Conservation (phyloP, 1,139 yeast species). For the Pneumocystis wakefieldiae region DNA sequence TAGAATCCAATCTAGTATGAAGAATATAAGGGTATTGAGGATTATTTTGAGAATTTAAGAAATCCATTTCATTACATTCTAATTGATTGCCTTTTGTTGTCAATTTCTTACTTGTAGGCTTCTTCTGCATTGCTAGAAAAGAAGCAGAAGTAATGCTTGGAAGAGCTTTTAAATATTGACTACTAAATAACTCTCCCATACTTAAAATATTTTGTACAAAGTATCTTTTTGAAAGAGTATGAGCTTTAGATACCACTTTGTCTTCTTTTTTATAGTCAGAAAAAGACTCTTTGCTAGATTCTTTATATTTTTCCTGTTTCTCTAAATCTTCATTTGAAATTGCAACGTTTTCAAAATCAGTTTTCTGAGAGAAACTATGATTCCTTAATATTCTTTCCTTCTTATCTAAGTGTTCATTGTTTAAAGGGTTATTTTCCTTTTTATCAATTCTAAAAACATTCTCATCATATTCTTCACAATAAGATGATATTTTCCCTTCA, state of each 20-base stretch:
- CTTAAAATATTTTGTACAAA: neutral
- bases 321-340: neutral
- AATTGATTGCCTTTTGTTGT: neutral
- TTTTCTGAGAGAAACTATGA: neutral
- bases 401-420: neutral
- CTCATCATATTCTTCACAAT: slow-evolving; percentile 6
- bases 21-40: neutral
- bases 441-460: neutral
- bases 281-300: neutral
- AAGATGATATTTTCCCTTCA: slow-evolving; percentile 5
- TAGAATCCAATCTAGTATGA: neutral
- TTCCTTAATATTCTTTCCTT: neutral
- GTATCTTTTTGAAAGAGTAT: neutral
- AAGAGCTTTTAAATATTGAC: neutral
- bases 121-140: neutral
- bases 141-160: neutral
- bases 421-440: neutral
- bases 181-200: neutral
- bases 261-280: neutral
- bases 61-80: neutral
- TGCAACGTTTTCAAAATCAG: neutral
- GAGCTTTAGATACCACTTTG: neutral
- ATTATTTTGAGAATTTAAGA: neutral
- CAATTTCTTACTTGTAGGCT: neutral
- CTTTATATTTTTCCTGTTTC: neutral